A percentile compares a stretch with the other conserved stretches of the same genome.
Conservation (phyloP, 139 green algal species). For the Astrephomene gubernaculifera region DNA sequence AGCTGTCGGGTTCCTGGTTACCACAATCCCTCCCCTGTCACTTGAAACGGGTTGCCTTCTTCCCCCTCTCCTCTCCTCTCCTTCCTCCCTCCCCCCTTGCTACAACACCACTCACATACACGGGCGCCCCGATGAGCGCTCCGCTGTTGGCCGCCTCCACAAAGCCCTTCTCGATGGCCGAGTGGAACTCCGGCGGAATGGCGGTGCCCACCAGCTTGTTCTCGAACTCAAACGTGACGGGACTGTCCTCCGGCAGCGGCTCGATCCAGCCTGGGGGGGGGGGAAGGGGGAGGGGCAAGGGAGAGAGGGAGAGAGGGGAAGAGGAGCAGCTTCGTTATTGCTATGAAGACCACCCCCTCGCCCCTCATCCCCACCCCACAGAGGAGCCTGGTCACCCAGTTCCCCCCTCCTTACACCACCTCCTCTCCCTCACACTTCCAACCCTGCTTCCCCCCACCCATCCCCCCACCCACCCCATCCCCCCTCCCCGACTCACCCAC, state of each 20-base stretch:
- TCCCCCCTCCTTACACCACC: too few species aligned
- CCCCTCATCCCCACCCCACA: too few species aligned
- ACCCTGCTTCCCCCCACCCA: too few species aligned
- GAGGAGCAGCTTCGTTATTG: not conserved
- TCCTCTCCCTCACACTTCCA: too few species aligned
- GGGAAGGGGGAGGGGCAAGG: not conserved
- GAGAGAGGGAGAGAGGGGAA: not conserved
- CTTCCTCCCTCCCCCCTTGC: too few species aligned
- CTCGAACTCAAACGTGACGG: constrained; percentile 49
- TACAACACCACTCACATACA: constrained; percentile 79
- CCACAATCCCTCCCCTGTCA: too few species aligned
- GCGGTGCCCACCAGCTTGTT: constrained; percentile 86
- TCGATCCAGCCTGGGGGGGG: constrained; percentile 79
- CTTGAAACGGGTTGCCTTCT: too few species aligned
- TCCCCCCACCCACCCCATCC: too few species aligned
- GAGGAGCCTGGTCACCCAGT: too few species aligned
- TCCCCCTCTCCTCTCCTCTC: too few species aligned
- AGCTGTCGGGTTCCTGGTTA: too few species aligned
- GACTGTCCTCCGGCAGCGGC: constrained; percentile 65
- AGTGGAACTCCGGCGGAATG: constrained; percentile 90
- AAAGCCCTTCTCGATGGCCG: constrained; percentile 94
- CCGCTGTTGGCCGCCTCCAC: constrained; percentile 89
- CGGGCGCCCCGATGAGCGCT: constrained; percentile 88
- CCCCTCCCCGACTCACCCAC: constrained; percentile 35
- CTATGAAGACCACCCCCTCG: too few species aligned